Base-by-base conservation (phyloP, 2,329 filamentous ascomycete genomes). In the Conoideocrella luteorostrata region DNA sequence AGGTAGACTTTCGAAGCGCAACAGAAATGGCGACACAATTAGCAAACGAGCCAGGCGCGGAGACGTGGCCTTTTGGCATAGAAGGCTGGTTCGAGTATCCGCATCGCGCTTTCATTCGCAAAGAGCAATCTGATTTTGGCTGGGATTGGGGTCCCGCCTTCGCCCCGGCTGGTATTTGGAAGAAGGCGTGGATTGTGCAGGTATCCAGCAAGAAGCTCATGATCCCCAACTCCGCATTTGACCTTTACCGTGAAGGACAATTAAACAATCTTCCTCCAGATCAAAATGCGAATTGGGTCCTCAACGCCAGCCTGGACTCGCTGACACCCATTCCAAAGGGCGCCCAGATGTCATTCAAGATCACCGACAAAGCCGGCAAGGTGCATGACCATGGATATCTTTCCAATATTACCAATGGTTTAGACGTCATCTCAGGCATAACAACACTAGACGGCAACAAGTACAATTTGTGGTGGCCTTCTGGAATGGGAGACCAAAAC, bases 81-180 rank as follows among this genome's bases (percentile, higher is more conserved):
- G 33, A 43, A 40, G 49, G 42, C 11, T 51, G 43, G 47, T 50
- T 52, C 24, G 50, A 49, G 38, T 52, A 51, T 40, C 49, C 50
- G 11, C 43, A 52, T 23, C 48, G 51, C 3, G 48, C 45, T 26
- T 52, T 47, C 37, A 72, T 81, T 28, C 68, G 78, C 23, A 81
- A 82, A 53, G 72, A 81, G 53, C 74, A 82, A 55, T 75, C 67
- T 7, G 77, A 82, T 55, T 82, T 82, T 56, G 80, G 80, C 2
- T 83, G 78, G 79, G 78, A 81, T 47, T 80, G 77, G 77, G 75
- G 75, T 9, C 76, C 75, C 9, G 75, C 73, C 0, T 80, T 82
- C 54, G 67, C 71, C n/a, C 77, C 79, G 0, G 73, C 75, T n/a
- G 79, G 80, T 3, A 74, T 78, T 6, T 84, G 78, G 80, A 68